phyloP scores from a whole-genome alignment of 768 basidiomycete genomes.

The Stropharia rugosoannulata region DNA sequence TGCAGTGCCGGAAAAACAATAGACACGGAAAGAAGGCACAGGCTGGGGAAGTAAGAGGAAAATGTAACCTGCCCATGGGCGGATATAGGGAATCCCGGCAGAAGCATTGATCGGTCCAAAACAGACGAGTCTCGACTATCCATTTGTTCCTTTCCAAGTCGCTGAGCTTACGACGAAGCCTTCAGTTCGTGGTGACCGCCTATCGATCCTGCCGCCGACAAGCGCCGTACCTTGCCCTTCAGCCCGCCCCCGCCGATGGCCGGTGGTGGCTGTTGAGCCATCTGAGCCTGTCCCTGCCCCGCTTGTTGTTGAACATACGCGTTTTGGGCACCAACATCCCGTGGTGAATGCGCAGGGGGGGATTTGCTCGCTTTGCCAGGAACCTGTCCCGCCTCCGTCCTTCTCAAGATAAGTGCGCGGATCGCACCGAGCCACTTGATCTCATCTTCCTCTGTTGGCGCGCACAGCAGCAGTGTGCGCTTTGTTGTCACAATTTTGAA shows the following conservation, averaged over 20 bases:
- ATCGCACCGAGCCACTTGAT: constrained; percentile 97
- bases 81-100: too few relatives aligned
- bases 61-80: too few relatives aligned
- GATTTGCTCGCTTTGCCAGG: constrained; percentile 43
- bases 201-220: constrained; percentile 39
- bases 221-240: constrained; percentile 47
- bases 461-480: constrained; percentile 84
- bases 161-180: constrained; percentile 6
- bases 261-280: neutral
- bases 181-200: constrained; percentile 14
- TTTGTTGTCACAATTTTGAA: constrained; percentile 98
- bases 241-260: constrained; percentile 26
- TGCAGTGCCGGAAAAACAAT: too few relatives aligned
- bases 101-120: too few relatives aligned
- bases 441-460: constrained; percentile 96
- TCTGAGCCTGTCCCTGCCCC: neutral
- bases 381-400: constrained; percentile 50
- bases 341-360: constrained; percentile 4
- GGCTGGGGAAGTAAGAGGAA: too few relatives aligned
- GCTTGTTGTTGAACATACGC: neutral
- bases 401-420: constrained; percentile 82
- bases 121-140: too few relatives aligned
- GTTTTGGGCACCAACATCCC: neutral
- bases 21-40: too few relatives aligned
- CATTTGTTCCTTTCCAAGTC: too few relatives aligned